phyloP scores from a whole-genome alignment of 768 basidiomycete species.

The Lanmaoa rubissima region DNA sequence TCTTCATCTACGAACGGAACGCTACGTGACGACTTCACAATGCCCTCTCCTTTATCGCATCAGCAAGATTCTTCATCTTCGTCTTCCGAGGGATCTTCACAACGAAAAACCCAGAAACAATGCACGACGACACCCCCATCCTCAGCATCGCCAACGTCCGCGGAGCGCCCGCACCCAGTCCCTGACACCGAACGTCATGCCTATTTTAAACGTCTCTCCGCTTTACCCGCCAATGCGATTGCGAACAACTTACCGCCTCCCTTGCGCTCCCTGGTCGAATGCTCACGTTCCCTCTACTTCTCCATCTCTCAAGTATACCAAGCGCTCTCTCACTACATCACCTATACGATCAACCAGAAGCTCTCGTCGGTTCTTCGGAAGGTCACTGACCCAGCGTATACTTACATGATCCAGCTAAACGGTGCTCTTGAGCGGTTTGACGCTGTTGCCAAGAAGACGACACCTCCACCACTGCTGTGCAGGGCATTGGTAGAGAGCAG shows the following conservation, averaged over 20 bases:
- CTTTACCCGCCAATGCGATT: constrained; percentile 59
- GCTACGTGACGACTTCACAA: constrained; percentile 31
- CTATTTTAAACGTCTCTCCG: constrained; percentile 91
- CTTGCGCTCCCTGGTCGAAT: constrained; percentile 73
- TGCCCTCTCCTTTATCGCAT: constrained; percentile 40
- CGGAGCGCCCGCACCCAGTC: constrained; percentile 37
- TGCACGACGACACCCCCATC: constrained; percentile 32
- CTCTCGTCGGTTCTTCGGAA: constrained; percentile 77
- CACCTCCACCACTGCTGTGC: constrained; percentile 72
- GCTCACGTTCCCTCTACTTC: constrained; percentile 90
- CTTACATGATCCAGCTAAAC: constrained; percentile 81
- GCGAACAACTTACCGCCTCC: constrained; percentile 67
- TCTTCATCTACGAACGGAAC: constrained; percentile 14
- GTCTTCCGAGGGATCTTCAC: constrained; percentile 30
- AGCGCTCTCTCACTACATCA: constrained; percentile 82
- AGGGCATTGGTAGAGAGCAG: constrained; percentile 79
- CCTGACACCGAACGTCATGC: constrained; percentile 81
- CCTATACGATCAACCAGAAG: constrained; percentile 79
- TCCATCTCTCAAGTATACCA: constrained; percentile 90
- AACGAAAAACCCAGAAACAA: constrained; percentile 23
- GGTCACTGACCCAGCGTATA: constrained; percentile 81
- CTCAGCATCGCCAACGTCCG: constrained; percentile 40
- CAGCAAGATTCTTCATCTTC: constrained; percentile 49
- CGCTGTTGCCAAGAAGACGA: constrained; percentile 61
- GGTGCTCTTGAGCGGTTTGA: constrained; percentile 91